Base-by-base conservation (phyloP, 805 yeast species). In the Candida insectorum region DNA sequence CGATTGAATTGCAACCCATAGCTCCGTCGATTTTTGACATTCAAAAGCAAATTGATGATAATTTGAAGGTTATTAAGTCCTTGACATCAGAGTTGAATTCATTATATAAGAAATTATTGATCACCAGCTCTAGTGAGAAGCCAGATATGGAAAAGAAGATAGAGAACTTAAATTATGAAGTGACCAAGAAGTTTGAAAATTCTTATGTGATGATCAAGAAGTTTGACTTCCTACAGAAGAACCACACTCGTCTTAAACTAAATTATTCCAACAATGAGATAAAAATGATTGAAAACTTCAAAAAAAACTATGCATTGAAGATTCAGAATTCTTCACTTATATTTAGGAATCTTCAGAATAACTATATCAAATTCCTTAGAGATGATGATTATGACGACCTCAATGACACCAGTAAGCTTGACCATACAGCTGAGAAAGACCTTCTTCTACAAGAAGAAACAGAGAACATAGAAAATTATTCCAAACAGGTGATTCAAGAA, bases 81-180 rank as follows among this genome's bases (percentile, higher is more conserved):
- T 69, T 77, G 40, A 71, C 85, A 44, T 74, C 70, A 32, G 75
- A 73, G 45, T 69, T 91, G 48, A 79, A 79, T 31, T 71, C 73
- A 25, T 58, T 87, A 22, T 93, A 93, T 56, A 81, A 83, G 55
- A 84, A 81, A 59, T 81, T 88, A 46, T 69, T 91, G 10, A 71
- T 93, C 22, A 96, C 97, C 2, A 93, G 93, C 14, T 85, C 87
- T 53, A 81, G 76, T 46, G 97, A 93, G 57, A 78, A 87, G 40
- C 72, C 79, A 11, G 67, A 67, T 21, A 83, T 86, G 44, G 96
- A 89, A 44, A 72, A 71, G 31, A 77, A 77, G 51, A 87, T 93
- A 39, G 96, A 93, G 50, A 75, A 75, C 33, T 58, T 88, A 45
- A 86, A 91, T 36, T 80, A 76, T 46, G 67, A 73, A 13, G 79